These are phyloP conservation scores for Cyathus striatus DNA, from an alignment of 768 basidiomycete species.

Conservation along the genomic window DNA sequence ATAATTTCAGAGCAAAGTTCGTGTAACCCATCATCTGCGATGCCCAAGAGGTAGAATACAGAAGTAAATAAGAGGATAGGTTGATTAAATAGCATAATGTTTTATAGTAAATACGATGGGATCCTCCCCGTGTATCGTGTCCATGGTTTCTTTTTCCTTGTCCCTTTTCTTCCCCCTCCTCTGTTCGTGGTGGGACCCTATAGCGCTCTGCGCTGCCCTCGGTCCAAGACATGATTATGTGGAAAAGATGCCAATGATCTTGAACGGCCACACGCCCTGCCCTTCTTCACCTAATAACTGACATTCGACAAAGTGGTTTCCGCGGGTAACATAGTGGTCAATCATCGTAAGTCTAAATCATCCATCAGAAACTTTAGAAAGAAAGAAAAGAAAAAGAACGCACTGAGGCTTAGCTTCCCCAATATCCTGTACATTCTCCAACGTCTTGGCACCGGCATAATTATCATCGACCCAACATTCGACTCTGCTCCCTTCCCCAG, in stretches of 20 bases:
- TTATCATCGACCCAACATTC: constrained; percentile 99
- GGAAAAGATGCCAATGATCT: constrained; percentile 86
- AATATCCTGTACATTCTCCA: constrained; percentile 74
- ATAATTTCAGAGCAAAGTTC: too few species aligned
- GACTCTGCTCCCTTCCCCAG: constrained; percentile 64
- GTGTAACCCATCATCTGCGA: too few species aligned
- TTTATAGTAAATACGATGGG: too few species aligned
- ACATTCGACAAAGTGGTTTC: constrained; percentile 94
- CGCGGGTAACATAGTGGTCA: constrained; percentile 78
- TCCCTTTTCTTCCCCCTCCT: too few species aligned
- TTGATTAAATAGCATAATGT: too few species aligned
- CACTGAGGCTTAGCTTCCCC: constrained; percentile 62
- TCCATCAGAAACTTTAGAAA: too few species aligned
- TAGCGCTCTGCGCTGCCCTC: too few species aligned
- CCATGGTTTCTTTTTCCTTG: too few species aligned
- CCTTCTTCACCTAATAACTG: constrained; percentile 86
- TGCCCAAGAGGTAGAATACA: too few species aligned
- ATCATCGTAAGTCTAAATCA: constrained; percentile 83
- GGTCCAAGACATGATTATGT: constrained; percentile 47
- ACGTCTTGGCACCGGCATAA: constrained; percentile 63
- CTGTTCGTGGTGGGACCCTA: too few species aligned
- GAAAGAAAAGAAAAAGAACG: constrained; percentile 28
- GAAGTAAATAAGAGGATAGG: too few species aligned
- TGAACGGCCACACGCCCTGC: constrained; percentile 73
- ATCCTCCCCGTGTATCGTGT: too few species aligned